Conservation (phyloP, 495 filamentous ascomycete genomes). For the Trichoderma orchidacearum region DNA sequence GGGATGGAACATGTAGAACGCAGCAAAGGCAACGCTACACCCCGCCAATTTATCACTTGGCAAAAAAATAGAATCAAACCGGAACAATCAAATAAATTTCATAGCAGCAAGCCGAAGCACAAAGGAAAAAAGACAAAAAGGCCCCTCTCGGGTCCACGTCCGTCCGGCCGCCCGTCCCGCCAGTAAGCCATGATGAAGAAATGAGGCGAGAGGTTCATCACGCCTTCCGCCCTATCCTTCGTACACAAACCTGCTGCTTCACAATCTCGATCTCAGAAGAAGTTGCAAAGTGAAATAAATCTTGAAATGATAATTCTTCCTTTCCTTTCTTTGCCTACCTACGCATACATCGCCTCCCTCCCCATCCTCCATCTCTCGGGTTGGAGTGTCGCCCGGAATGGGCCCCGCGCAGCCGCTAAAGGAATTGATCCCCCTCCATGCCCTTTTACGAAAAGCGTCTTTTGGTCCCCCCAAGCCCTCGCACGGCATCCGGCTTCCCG, state of each 20-base stretch:
- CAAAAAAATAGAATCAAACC: too few relatives aligned
- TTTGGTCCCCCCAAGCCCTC: not conserved
- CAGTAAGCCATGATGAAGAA: not conserved
- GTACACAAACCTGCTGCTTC: too few relatives aligned
- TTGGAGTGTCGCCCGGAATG: not conserved
- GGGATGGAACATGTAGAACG: too few relatives aligned
- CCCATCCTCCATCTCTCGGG: not conserved
- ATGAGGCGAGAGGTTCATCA: too few relatives aligned
- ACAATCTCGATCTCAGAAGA: too few relatives aligned
- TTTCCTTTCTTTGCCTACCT: too few relatives aligned
- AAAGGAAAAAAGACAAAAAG: not conserved
- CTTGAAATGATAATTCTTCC: too few relatives aligned
- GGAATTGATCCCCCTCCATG: not conserved
- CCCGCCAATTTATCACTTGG: too few relatives aligned
- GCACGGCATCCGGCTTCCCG: not conserved
- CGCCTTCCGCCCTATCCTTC: too few relatives aligned
- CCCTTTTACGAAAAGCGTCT: not conserved
- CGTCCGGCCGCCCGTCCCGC: not conserved
- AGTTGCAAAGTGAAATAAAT: too few relatives aligned
- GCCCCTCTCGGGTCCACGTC: not conserved
- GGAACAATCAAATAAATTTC: too few relatives aligned
- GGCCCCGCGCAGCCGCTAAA: not conserved
- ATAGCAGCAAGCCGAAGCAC: not conserved
- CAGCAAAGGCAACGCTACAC: too few relatives aligned
- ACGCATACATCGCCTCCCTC: not conserved